These are phyloP conservation scores for Bolboschoenoplectus hybrid DNA, from an alignment of 202 grass and related monocot genomes.

Conservation along the genomic window DNA sequence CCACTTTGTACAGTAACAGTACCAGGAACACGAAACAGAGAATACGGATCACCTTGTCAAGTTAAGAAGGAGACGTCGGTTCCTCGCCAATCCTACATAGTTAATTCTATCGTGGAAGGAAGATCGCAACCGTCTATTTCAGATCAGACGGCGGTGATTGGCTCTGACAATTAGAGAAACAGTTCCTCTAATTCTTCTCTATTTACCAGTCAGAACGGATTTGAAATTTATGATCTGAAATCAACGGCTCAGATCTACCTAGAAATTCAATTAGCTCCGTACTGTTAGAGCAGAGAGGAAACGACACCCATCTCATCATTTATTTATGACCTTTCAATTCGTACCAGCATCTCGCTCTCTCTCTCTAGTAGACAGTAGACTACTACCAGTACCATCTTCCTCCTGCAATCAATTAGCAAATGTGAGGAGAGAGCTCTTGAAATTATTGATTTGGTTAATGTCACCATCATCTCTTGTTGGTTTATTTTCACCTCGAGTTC, in stretches of 20 bases:
- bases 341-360: neutral
- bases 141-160: neutral
- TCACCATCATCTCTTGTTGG: neutral
- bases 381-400: neutral
- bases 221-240: neutral
- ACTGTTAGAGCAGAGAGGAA: neutral
- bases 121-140: neutral
- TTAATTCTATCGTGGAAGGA: neutral
- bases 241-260: neutral
- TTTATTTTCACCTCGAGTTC: neutral
- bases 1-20: neutral
- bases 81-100: neutral
- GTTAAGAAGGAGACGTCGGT: neutral
- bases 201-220: neutral
- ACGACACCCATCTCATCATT: neutral
- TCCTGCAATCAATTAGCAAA: slow-evolving; percentile 11
- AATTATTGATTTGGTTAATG: slow-evolving; percentile 25
- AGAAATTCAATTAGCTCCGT: neutral
- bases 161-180: neutral
- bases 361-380: neutral
- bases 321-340: neutral
- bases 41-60: neutral
- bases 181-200: neutral
- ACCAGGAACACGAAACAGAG: neutral
- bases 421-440: slow-evolving; percentile 5